phyloP scores from a whole-genome alignment of 148 eudicot species.

The Chenopodium berlandieri region DNA sequence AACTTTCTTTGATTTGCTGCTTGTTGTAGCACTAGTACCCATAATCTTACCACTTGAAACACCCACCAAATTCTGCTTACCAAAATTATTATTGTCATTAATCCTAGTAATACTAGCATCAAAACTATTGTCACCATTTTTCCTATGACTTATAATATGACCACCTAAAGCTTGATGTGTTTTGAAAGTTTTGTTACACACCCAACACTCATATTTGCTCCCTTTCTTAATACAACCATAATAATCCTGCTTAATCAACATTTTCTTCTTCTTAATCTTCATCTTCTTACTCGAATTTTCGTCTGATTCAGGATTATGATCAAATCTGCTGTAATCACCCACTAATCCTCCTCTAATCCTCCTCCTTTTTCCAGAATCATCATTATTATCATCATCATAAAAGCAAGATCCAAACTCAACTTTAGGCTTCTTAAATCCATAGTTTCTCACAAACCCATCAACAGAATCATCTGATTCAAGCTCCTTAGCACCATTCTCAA shows the following conservation, averaged over 20 bases:
- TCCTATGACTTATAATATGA: conserved; percentile 58
- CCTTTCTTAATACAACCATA: conserved; percentile 21
- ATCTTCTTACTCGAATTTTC: conserved; percentile 27
- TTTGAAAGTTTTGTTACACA: conserved; percentile 46
- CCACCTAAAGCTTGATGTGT: conserved; percentile 71
- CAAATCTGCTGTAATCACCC: not conserved
- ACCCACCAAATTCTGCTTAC: not conserved
- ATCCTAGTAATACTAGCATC: not conserved
- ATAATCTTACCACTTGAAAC: conserved; percentile 7
- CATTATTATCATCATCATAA: conserved; percentile 16
- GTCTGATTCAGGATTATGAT: conserved; percentile 24
- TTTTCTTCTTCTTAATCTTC: conserved; percentile 14
- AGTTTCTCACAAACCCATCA: conserved; percentile 45
- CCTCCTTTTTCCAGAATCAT: conserved; percentile 40
- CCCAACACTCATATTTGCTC: conserved; percentile 53
- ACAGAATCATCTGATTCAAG: conserved; percentile 74
- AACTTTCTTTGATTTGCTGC: conserved; percentile 40
- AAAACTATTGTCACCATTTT: conserved; percentile 34
- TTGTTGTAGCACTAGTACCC: conserved; percentile 15
- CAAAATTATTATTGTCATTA: not conserved
- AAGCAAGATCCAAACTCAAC: conserved; percentile 29
- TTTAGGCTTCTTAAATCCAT: conserved; percentile 31
- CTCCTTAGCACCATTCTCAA: conserved; percentile 59
- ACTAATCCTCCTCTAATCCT: conserved; percentile 8
- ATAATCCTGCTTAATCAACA: conserved; percentile 25